A percentile compares a stretch with the other conserved stretches of the same genome.
These are phyloP conservation scores for Metschnikowia shivogae DNA, from an alignment of 805 yeast species.

Conservation along the genomic window DNA sequence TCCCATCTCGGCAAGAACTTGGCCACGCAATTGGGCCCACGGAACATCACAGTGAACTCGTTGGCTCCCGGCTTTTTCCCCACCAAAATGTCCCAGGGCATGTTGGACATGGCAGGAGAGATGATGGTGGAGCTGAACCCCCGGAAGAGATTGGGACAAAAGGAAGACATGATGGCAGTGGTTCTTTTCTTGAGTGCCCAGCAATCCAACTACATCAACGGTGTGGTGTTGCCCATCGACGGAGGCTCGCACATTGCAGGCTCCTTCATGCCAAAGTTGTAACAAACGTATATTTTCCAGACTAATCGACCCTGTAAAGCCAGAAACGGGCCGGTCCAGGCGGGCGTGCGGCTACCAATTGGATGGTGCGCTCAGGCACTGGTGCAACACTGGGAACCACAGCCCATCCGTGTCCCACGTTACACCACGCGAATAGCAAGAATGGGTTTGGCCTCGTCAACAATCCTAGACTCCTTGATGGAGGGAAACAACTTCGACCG, in stretches of 20 bases:
- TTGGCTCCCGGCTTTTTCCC: conserved; percentile 79
- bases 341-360: too few species aligned
- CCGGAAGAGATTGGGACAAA: conserved; percentile 55
- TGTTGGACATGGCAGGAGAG: conserved; percentile 50
- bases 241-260: conserved; percentile 54
- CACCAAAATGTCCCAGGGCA: conserved; percentile 67
- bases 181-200: conserved; percentile 51
- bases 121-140: conserved; percentile 50
- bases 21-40: conserved; percentile 63
- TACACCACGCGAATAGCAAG: not conserved
- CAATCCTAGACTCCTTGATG: conserved; percentile 60
- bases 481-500: conserved; percentile 84
- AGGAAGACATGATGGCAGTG: conserved; percentile 54
- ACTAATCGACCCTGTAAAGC: too few species aligned
- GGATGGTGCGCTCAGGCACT: too few species aligned
- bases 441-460: conserved; percentile 64
- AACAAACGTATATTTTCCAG: not conserved
- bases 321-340: too few species aligned
- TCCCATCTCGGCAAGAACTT: conserved; percentile 61
- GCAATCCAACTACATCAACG: conserved; percentile 60
- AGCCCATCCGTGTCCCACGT: not conserved
- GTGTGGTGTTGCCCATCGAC: conserved; percentile 63
- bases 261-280: conserved; percentile 14
- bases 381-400: not conserved
- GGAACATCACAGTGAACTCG: conserved; percentile 63